Base-by-base conservation (phyloP, 148 eudicot genomes). In the Oxyria digyna region DNA sequence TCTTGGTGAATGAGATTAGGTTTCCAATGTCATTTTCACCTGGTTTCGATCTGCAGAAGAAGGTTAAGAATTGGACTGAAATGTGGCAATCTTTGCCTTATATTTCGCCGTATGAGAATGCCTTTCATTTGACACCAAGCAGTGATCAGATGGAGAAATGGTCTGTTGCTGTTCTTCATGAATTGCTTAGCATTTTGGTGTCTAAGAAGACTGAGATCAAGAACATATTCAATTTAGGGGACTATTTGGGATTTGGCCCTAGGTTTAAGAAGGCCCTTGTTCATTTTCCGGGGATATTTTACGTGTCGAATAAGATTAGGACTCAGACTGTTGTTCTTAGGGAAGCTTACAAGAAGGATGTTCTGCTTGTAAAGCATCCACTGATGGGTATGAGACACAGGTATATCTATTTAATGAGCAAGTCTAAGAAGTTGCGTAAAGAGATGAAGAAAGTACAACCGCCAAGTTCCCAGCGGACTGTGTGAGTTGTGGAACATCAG, bases 11-110 rank as follows among this genome's bases (percentile, higher is more conserved):
- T 72, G 62, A 46, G 14, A 75, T 82, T 38, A 73, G 73, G 70
- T 91, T 82, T 72, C 80, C 86, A 0, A 73, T 91, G 79, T 76
- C 78, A 12, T 80, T 84, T 62, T 74, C 95, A 3, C 85, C 75
- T 8, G 91, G 94, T 62, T 91, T 88, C 78, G 94, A 87, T 83
- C 78, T 91, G 79, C 81, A 84, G 75, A 88, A 84, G 79, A 85
- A 71, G 75, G 85, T 86, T 43, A 67, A 55, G 71, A 73, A 80
- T 42, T 91, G 89, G 91, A 80, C 86, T 18, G 83, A 85, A 62
- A 82, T 83, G 64, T 91, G 95, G 97, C 86, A 91, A 65, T 73
- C 77, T 64, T 76, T 91, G 81, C 97, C 95, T n/a, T 88, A 84
- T 76, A 82, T 88, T 68, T 88, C 97, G 1, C 95, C 97, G 0